Evolutionary conservation across 345 rosid species (phyloP).

Genomic region (Pelargonium nanum): DNA sequence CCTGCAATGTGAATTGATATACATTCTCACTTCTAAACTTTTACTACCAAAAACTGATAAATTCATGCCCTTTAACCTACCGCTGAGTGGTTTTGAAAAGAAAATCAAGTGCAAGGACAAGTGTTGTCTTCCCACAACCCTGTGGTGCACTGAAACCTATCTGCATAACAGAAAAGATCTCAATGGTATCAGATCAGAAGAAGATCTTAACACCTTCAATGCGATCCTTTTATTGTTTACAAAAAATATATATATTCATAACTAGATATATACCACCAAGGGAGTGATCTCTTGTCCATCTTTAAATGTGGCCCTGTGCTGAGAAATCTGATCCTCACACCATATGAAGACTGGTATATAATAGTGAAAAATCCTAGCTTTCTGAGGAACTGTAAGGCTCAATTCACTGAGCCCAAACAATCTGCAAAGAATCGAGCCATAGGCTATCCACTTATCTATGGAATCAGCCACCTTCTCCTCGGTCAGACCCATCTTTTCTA

Average conservation of each 20-base stretch:
- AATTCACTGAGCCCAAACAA: conserved; percentile 67
- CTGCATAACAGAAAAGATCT: conserved; percentile 21
- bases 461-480: conserved; percentile 51
- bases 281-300: conserved; percentile 74
- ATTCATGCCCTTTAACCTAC: conserved; percentile 36
- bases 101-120: conserved; percentile 84
- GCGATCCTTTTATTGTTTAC: too few relatives aligned
- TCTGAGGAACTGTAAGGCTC: conserved; percentile 53
- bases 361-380: conserved; percentile 78
- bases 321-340: conserved; percentile 81
- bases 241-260: too few relatives aligned
- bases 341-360: conserved; percentile 87
- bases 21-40: conserved; percentile 4
- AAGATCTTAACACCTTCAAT: too few relatives aligned
- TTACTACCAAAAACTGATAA: neutral
- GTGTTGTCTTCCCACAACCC: conserved; percentile 99
- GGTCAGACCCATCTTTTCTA: conserved; percentile 47
- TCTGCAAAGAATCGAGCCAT: conserved; percentile 50
- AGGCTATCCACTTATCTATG: conserved; percentile 72
- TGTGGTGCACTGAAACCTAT: conserved; percentile 97
- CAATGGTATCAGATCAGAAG: neutral
- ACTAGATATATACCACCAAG: conserved; percentile 78
- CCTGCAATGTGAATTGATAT: conserved; percentile 30
- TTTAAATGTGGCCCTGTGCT: conserved; percentile 50
- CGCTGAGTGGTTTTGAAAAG: conserved; percentile 69